phyloP scores from a whole-genome alignment of 352 stramenopile species.

The Phytophthora sp. region DNA sequence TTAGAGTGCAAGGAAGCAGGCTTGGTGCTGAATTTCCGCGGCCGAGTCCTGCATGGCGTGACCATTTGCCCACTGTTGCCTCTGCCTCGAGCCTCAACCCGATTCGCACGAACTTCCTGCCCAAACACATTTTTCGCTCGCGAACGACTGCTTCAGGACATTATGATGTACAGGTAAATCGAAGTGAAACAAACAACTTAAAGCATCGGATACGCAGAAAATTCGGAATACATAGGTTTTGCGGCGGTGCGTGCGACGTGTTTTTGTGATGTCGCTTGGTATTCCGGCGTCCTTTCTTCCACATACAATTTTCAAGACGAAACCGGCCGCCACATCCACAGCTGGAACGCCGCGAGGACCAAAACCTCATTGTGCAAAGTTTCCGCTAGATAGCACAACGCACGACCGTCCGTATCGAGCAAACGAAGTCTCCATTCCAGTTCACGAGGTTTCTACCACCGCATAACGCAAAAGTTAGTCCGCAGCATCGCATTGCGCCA shows the following conservation, averaged over 20 bases:
- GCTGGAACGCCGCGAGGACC: constrained; percentile 11
- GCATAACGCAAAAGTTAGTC: constrained; percentile 10
- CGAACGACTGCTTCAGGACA: background rate
- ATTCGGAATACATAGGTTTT: too few relatives aligned
- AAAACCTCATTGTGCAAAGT: constrained; percentile 32
- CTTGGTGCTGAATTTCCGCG: constrained; percentile 10
- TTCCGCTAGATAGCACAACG: constrained; percentile 14
- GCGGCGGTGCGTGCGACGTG: constrained; percentile 28
- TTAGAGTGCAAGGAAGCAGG: background rate
- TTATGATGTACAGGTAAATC: background rate
- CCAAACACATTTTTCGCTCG: constrained; percentile 5
- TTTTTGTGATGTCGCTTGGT: constrained; percentile 39
- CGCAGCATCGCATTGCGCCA: background rate
- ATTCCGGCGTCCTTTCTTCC: constrained; percentile 23
- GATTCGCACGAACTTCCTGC: constrained; percentile 13
- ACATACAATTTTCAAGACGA: constrained; percentile 33
- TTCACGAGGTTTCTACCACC: background rate
- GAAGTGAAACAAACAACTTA: too few relatives aligned
- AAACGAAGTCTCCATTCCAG: background rate
- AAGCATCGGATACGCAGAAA: too few relatives aligned
- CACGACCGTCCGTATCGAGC: background rate
- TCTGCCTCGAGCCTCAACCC: constrained; percentile 33
- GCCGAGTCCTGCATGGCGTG: constrained; percentile 16
- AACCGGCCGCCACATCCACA: constrained; percentile 18
- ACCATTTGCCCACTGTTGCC: constrained; percentile 17